These are phyloP conservation scores for Malus hybrid DNA, from an alignment of 331 rosid genomes.

Conservation along the genomic window DNA sequence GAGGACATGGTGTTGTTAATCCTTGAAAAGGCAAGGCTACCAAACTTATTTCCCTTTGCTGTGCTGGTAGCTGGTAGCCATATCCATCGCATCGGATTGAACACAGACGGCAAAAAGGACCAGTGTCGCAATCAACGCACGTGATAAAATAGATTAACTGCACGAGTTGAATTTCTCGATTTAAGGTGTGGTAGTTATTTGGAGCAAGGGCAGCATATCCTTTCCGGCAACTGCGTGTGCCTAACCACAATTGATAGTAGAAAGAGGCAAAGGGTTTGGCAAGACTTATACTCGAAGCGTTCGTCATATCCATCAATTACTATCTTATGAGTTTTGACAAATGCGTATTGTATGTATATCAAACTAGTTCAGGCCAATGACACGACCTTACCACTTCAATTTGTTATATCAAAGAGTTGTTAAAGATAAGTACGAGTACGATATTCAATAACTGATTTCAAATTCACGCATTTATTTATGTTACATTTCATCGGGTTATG, in stretches of 20 bases:
- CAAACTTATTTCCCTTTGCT: not conserved
- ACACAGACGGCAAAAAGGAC: not conserved
- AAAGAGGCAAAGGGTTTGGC: slow-evolving; percentile 30
- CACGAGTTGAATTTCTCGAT: not conserved
- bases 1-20: not conserved
- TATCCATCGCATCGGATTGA: not conserved
- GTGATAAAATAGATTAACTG: slow-evolving; percentile 21
- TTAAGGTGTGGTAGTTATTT: not conserved
- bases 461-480: not conserved
- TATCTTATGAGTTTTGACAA: not conserved
- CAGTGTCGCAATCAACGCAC: slow-evolving; percentile 20
- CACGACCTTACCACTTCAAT: not conserved
- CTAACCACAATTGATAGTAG: slow-evolving; percentile 21
- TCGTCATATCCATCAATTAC: slow-evolving; percentile 15
- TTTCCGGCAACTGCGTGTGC: slow-evolving; percentile 25
- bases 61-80: not conserved
- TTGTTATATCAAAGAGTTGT: not conserved
- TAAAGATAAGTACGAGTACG: not conserved
- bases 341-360: slow-evolving; percentile 18
- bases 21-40: not conserved
- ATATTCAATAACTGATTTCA: not conserved
- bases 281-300: slow-evolving; percentile 13
- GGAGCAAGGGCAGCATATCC: slow-evolving; percentile 17
- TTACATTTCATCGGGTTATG: too few species aligned
- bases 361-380: not conserved